These are phyloP conservation scores for Apiosordaria backusii DNA, from an alignment of 495 filamentous ascomycete species.

Conservation along the genomic window DNA sequence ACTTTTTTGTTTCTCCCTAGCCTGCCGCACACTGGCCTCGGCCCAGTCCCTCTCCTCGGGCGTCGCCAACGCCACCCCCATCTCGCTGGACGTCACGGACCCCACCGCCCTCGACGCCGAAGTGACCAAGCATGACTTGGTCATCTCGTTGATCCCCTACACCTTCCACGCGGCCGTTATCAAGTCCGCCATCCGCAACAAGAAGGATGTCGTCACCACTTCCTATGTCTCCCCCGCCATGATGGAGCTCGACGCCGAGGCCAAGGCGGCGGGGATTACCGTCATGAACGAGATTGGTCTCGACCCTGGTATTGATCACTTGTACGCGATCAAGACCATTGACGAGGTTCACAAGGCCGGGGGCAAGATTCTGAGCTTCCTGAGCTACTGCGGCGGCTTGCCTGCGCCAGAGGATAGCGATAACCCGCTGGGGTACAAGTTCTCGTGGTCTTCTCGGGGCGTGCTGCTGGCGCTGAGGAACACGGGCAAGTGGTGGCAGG, in stretches of 20 bases:
- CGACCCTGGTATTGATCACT: conserved; percentile 62
- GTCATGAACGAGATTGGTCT: conserved; percentile 98
- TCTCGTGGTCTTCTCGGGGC: conserved; percentile 78
- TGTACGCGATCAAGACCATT: conserved; percentile 89
- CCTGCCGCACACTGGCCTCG: conserved; percentile 77
- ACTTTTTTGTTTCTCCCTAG: conserved; percentile 39
- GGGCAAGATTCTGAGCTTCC: conserved; percentile 80
- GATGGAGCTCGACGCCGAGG: conserved; percentile 76
- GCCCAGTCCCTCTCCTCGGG: conserved; percentile 72
- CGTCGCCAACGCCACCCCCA: conserved; percentile 65
- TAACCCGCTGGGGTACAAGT: conserved; percentile 96
- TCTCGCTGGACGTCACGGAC: conserved; percentile 80
- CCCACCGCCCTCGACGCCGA: conserved; percentile 70
- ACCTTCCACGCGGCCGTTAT: conserved; percentile 87
- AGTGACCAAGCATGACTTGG: conserved; percentile 72
- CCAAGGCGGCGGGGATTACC: conserved; percentile 90
- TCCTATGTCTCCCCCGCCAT: conserved; percentile 91
- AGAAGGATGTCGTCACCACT: conserved; percentile 97
- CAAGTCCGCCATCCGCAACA: conserved; percentile 87
- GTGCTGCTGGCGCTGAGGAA: conserved; percentile 84
- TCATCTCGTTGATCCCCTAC: conserved; percentile 86
- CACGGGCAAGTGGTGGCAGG: conserved; percentile 76
- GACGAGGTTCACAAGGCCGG: conserved; percentile 75
- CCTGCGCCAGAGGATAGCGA: conserved; percentile 68
- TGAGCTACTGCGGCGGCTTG: conserved; percentile 82